Percentiles rank a stretch among this genome's conserved stretches.
phyloP scores from a whole-genome alignment of 2,329 filamentous ascomycete species.

The Cercospora sp. region DNA sequence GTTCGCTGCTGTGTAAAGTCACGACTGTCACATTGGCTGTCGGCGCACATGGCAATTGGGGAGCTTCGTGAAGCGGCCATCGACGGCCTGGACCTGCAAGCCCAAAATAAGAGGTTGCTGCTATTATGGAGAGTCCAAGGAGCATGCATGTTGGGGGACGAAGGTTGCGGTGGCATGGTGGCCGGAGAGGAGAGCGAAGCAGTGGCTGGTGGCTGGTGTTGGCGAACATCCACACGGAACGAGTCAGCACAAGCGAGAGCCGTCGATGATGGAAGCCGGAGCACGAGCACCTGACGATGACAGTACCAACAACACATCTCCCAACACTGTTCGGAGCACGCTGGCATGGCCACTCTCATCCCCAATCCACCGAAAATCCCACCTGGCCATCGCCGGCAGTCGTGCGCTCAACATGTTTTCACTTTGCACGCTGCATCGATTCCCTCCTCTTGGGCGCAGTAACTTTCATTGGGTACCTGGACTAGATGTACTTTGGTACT shows the following conservation, averaged over 20 bases:
- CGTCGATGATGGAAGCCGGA: not conserved
- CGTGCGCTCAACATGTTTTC: not conserved
- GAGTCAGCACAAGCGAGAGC: slow-evolving; percentile 7
- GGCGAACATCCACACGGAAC: not conserved
- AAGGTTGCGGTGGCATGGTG: not conserved
- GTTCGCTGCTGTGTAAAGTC: slow-evolving; percentile 12
- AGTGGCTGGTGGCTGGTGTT: slow-evolving; percentile 3
- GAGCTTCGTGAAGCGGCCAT: not conserved
- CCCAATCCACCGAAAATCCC: not conserved
- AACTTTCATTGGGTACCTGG: slow-evolving; percentile 27
- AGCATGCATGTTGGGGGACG: not conserved
- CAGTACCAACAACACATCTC: not conserved
- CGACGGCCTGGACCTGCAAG: not conserved
- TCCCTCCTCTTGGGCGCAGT: slow-evolving; percentile 7
- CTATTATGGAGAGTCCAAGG: not conserved
- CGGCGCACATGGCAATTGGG: not conserved
- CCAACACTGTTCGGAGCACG: not conserved
- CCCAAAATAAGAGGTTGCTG: not conserved
- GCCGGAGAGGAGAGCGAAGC: not conserved
- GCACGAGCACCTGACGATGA: slow-evolving; percentile 8
- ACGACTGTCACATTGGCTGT: slow-evolving; percentile 7
- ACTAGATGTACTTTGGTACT: slow-evolving; percentile 26
- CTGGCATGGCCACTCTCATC: too few species aligned
- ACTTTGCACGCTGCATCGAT: not conserved
- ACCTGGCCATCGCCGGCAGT: not conserved